A percentile compares a stretch with the other conserved stretches of the same genome.
Conservation (phyloP, 1,139 yeast genomes). For the Wickerhamomyces sp. region DNA sequence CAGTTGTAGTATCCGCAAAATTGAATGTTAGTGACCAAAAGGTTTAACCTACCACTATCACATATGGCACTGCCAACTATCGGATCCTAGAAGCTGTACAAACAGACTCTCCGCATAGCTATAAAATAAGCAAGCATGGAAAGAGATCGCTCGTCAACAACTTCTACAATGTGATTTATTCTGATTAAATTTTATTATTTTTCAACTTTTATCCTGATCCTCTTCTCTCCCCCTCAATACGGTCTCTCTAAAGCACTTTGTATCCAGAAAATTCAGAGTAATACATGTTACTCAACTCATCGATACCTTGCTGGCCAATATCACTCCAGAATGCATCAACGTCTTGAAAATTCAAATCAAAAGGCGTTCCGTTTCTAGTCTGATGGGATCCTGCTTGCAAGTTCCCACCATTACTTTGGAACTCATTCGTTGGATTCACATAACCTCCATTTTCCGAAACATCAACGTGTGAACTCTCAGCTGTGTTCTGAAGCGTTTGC, state of each 20-base stretch:
- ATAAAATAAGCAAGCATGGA: too few relatives aligned
- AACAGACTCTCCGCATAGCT: too few relatives aligned
- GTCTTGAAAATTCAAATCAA: slow-evolving; percentile 15
- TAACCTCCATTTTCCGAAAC: not conserved
- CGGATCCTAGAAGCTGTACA: too few relatives aligned
- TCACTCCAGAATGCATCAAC: slow-evolving; percentile 22
- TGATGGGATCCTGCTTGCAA: not conserved
- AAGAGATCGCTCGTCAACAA: too few relatives aligned
- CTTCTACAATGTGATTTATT: too few relatives aligned
- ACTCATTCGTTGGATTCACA: not conserved
- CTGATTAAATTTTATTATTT: too few relatives aligned
- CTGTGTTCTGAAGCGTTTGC: not conserved
- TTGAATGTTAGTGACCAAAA: too few relatives aligned
- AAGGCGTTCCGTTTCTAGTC: slow-evolving; percentile 12
- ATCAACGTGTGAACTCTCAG: not conserved
- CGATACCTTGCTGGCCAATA: slow-evolving; percentile 22
- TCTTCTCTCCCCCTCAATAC: too few relatives aligned
- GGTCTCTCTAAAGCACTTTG: slow-evolving; percentile 15
- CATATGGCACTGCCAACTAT: too few relatives aligned
- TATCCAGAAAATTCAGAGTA: slow-evolving; percentile 24
- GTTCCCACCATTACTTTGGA: not conserved
- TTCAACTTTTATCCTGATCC: too few relatives aligned
- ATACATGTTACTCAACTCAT: slow-evolving; percentile 22
- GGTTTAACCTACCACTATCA: too few relatives aligned
- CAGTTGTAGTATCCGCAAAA: too few relatives aligned